Conservation (phyloP, 148 eudicot genomes). For the Fagopyrum tataricum region DNA sequence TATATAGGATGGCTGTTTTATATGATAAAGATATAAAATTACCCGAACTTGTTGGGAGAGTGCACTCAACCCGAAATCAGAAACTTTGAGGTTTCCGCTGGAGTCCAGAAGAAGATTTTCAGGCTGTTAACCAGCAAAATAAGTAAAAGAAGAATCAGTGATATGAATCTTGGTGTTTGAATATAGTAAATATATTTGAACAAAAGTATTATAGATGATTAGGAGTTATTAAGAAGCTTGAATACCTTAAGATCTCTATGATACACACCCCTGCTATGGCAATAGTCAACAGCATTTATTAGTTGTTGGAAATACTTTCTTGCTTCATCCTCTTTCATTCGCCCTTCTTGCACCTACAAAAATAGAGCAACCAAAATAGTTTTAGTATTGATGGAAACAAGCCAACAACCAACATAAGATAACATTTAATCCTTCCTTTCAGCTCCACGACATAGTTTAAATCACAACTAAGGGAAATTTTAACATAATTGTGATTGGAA, state of each 20-base stretch:
- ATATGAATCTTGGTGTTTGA: background rate
- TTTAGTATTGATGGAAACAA: background rate
- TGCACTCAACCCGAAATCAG: constrained; percentile 97
- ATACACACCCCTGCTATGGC: constrained; percentile 98
- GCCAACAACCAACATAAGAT: background rate
- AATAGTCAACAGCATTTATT: constrained; percentile 89
- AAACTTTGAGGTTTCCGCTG: constrained; percentile 84
- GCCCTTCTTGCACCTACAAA: constrained; percentile 68
- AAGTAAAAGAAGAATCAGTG: background rate
- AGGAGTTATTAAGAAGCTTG: background rate
- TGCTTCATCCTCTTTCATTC: constrained; percentile 94
- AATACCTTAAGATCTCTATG: constrained; percentile 90
- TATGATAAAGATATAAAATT: constrained; percentile 8
- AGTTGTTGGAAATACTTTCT: constrained; percentile 94
- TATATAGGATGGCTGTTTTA: background rate
- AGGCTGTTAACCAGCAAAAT: constrained; percentile 43
- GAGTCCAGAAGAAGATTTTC: constrained; percentile 83
- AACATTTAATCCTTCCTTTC: background rate
- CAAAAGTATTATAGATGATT: background rate
- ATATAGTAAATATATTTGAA: background rate
- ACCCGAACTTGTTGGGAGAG: constrained; percentile 94
- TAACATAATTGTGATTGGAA: background rate
- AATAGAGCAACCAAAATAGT: background rate
- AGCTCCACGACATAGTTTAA: background rate
- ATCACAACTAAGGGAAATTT: background rate